Conservation (phyloP, 352 stramenopile species). For the Phytopythium mirpurense region DNA sequence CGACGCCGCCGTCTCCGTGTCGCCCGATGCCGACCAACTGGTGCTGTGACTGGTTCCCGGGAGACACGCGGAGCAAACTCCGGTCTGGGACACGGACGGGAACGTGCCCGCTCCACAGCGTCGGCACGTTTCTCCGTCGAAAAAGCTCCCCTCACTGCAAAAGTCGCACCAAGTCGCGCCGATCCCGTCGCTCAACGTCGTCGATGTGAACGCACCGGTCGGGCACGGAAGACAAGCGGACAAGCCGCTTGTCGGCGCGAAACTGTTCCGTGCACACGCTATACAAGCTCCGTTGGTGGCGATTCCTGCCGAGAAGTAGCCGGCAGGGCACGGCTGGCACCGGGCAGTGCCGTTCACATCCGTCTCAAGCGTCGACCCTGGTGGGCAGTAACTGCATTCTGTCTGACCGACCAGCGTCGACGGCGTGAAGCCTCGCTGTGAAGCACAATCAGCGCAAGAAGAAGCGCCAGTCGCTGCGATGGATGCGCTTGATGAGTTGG, state of each 20-base stretch:
- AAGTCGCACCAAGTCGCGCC: slow-evolving; percentile 20
- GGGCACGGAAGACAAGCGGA: slow-evolving; percentile 27
- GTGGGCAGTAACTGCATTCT: slow-evolving; percentile 19
- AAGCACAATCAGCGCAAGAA: slow-evolving; percentile 27
- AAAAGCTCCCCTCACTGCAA: slow-evolving; percentile 25
- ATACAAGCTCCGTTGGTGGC: slow-evolving; percentile 30
- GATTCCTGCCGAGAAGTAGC: slow-evolving; percentile 23
- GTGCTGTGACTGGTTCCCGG: slow-evolving; percentile 29
- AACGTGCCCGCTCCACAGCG: slow-evolving; percentile 18
- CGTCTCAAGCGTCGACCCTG: slow-evolving; percentile 19
- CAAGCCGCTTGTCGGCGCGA: slow-evolving; percentile 16
- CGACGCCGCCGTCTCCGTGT: not conserved
- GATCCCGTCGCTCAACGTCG: slow-evolving; percentile 13
- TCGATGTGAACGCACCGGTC: slow-evolving; percentile 26
- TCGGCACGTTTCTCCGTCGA: slow-evolving; percentile 25
- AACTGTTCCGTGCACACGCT: slow-evolving; percentile 37
- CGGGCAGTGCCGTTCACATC: not conserved
- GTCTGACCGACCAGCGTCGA: slow-evolving; percentile 17
- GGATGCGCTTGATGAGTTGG: slow-evolving; percentile 37
- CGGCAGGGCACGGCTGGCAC: slow-evolving; percentile 33
- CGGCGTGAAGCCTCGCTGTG: slow-evolving; percentile 27
- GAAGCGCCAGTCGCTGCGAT: slow-evolving; percentile 14
- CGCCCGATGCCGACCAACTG: slow-evolving; percentile 1
- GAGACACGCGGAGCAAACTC: slow-evolving; percentile 33
- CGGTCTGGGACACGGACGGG: slow-evolving; percentile 12